Base-by-base conservation (phyloP, 2,329 filamentous ascomycete genomes). In the Microsporum canis region DNA sequence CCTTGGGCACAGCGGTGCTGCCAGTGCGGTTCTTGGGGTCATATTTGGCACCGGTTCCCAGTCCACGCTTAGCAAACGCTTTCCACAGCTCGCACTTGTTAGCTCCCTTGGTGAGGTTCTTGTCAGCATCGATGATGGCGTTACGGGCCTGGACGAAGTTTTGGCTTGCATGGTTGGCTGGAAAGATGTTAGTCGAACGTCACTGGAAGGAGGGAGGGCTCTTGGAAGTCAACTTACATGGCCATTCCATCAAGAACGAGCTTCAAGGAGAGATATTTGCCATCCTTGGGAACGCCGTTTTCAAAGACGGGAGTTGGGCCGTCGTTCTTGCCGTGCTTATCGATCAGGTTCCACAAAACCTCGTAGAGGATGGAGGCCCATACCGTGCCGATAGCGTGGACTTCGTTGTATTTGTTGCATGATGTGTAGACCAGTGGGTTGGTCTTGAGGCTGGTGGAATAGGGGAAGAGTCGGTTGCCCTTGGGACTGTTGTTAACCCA, bases 271-370 rank as follows among this genome's bases (percentile, higher is more conserved):
- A 63, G 62, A 17, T 60, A 63, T 31, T 57, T 63, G 36, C 62
- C 62, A 29, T 63, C 62, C 12, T 45, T 62, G n/a, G 62, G 62
- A 23, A 63, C 62, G 7, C 61, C 59, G 45, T 53, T 41, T n/a
- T 55, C 51, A 23, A 63, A 49, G 8, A 47, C 27, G 33, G 62
- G 62, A 2, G 12, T 23, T n/a, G 55, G 57, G 5, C 53, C 58
- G 38, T 63, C 62, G 39, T 62, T 63, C 58, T 63, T 63, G 57
- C 62, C 62, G 58, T 63, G 62, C 41, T 62, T 63, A 27, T 63
- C 62, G 17, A 63, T 63, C 49, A 63, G 41, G 39, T 62, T 63
- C 62, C 62, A 63, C 23, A 63, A 6, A 8, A 63, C 43, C 39
- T 63, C 62, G 17, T 63, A 63, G 51, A 63, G 62, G 38, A 62